phyloP scores from a whole-genome alignment of 345 rosid genomes.

The Aegle marmelos region DNA sequence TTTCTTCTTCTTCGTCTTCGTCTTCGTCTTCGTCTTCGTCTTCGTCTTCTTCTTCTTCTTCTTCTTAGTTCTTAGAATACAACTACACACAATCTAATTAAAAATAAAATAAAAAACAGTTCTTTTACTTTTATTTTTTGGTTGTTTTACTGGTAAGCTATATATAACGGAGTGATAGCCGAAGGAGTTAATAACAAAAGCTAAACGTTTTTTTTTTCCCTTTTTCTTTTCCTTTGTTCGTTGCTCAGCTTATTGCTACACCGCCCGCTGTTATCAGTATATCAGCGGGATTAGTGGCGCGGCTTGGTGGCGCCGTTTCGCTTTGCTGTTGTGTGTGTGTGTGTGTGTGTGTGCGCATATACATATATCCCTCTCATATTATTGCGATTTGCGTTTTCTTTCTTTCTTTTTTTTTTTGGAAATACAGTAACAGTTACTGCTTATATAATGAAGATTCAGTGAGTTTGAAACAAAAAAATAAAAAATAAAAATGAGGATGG shows the following conservation, averaged over 20 bases:
- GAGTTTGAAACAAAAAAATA: neutral
- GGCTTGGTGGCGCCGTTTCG: conserved; percentile 5
- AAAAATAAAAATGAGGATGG: neutral
- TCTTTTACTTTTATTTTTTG: neutral
- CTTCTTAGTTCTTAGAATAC: neutral
- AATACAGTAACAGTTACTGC: neutral
- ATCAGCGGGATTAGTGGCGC: conserved; percentile 9
- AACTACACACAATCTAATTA: neutral
- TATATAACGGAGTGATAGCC: neutral
- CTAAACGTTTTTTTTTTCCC: neutral
- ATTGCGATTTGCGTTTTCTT: conserved; percentile 6
- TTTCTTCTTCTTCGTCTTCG: too few relatives aligned
- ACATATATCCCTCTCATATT: neutral
- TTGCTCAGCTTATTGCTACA: neutral
- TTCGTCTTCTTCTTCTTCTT: neutral
- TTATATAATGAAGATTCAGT: neutral
- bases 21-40: neutral
- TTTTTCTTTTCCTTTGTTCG: neutral
- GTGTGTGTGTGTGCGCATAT: too few relatives aligned
- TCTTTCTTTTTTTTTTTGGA: neutral
- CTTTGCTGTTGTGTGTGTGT: too few relatives aligned
- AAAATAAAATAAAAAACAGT: neutral
- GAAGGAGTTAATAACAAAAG: neutral
- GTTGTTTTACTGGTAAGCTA: neutral
- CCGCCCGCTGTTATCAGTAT: neutral